A percentile compares a stretch with the other conserved stretches of the same genome.
These are phyloP conservation scores for Coemansia sp. DNA, from an alignment of 192 early-diverging fungal species.

Conservation along the genomic window DNA sequence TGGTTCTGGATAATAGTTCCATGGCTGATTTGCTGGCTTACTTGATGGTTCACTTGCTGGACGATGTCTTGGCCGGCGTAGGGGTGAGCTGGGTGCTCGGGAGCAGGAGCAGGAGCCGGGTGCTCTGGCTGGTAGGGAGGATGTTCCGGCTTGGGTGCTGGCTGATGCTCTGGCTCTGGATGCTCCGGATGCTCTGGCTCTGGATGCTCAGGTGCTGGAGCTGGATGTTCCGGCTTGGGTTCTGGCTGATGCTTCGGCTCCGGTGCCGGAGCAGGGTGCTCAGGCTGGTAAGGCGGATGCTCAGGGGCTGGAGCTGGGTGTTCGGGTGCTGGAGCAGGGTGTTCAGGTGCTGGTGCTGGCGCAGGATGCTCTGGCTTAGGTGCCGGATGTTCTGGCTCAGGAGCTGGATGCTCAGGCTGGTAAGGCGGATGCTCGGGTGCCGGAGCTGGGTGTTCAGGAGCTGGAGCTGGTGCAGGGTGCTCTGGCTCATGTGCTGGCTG, in stretches of 20 bases:
- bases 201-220: too few species aligned
- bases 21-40: neutral
- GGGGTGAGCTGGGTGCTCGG: too few species aligned
- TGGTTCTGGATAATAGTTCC: slow-evolving; percentile 27
- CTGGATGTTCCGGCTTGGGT: neutral
- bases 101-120: too few species aligned
- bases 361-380: neutral
- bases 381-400: neutral
- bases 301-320: too few species aligned
- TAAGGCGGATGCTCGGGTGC: neutral
- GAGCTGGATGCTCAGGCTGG: slow-evolving; percentile 4
- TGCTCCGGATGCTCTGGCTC: too few species aligned
- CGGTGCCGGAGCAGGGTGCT: slow-evolving; percentile 3
- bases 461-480: neutral
- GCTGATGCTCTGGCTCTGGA: neutral
- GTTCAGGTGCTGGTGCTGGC: neutral
- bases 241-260: neutral
- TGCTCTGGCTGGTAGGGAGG: too few species aligned
- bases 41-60: slow-evolving; percentile 18
- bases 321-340: neutral
- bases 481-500: neutral
- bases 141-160: neutral
- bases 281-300: neutral
- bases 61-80: slow-evolving; percentile 7
- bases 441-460: neutral